phyloP scores from a whole-genome alignment of 1,284 basidiomycete genomes.

The Polyporus tsugae region DNA sequence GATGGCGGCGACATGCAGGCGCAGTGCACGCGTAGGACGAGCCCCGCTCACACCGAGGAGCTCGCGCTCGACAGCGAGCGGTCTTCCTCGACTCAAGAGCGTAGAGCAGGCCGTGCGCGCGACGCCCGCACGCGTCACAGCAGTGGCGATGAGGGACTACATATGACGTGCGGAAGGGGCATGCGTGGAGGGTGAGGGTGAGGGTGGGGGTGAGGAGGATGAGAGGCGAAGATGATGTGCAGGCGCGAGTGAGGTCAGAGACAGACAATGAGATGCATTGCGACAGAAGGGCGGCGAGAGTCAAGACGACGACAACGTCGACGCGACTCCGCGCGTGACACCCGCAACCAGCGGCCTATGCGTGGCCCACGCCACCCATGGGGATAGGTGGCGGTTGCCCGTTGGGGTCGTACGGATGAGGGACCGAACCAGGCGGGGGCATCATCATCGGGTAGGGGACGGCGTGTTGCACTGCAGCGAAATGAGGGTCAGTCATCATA shows the following conservation, averaged over 20 bases:
- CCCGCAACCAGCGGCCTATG: constrained; percentile 40
- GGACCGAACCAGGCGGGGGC: constrained; percentile 72
- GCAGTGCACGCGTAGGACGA: constrained; percentile 10
- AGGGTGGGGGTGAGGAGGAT: constrained; percentile 1
- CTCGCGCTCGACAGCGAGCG: constrained; percentile 19
- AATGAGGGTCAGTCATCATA: constrained; percentile 28
- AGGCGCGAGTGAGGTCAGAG: constrained; percentile 24
- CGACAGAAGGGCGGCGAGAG: constrained; percentile 8
- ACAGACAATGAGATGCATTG: constrained; percentile 27
- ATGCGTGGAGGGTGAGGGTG: neutral
- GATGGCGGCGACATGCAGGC: constrained; percentile 7
- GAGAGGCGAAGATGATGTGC: constrained; percentile 12
- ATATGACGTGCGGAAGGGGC: neutral
- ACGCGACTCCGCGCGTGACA: neutral
- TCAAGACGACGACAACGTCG: constrained; percentile 5
- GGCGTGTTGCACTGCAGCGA: constrained; percentile 74
- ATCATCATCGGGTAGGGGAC: constrained; percentile 89
- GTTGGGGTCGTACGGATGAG: constrained; percentile 72
- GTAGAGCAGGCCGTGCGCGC: constrained; percentile 21
- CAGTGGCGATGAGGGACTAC: constrained; percentile 6
- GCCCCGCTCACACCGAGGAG: constrained; percentile 34
- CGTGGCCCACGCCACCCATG: constrained; percentile 73
- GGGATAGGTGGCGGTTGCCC: constrained; percentile 67
- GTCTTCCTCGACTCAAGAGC: constrained; percentile 32
- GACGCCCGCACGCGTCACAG: constrained; percentile 15